phyloP scores from a whole-genome alignment of 495 filamentous ascomycete genomes.

The Glarea lozoyensis region DNA sequence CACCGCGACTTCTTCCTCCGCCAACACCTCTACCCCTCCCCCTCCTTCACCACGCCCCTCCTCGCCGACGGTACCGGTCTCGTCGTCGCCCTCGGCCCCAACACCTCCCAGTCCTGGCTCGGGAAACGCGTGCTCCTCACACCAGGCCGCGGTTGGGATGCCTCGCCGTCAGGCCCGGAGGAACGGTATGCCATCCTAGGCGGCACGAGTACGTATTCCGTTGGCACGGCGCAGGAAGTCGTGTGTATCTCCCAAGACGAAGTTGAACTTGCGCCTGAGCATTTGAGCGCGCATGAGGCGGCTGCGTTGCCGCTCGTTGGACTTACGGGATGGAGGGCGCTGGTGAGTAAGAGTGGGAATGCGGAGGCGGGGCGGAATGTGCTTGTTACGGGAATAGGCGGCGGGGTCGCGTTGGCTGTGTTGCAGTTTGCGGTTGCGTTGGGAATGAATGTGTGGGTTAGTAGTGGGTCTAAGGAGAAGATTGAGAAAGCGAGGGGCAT shows the following conservation, averaged over 20 bases:
- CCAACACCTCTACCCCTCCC: slow-evolving; percentile 79
- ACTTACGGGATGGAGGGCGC: slow-evolving; percentile 78
- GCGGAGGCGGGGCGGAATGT: slow-evolving; percentile 52
- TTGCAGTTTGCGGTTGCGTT: slow-evolving; percentile 59
- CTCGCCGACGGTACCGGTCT: slow-evolving; percentile 70
- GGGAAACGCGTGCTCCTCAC: slow-evolving; percentile 64
- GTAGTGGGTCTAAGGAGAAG: slow-evolving; percentile 55
- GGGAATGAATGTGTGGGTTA: slow-evolving; percentile 62
- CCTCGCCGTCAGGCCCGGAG: slow-evolving; percentile 65
- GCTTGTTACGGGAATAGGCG: slow-evolving; percentile 70
- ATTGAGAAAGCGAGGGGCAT: slow-evolving; percentile 51
- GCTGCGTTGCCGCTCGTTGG: slow-evolving; percentile 76
- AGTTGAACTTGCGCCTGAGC: slow-evolving; percentile 62
- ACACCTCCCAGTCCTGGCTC: slow-evolving; percentile 34
- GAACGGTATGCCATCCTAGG: slow-evolving; percentile 62
- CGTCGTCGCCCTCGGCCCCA: slow-evolving; percentile 53
- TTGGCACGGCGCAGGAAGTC: slow-evolving; percentile 65
- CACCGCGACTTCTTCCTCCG: slow-evolving; percentile 90
- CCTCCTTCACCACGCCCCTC: slow-evolving; percentile 66
- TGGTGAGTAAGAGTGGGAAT: slow-evolving; percentile 61
- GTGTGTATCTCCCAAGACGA: slow-evolving; percentile 59
- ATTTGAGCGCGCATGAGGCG: slow-evolving; percentile 62
- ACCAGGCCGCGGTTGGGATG: slow-evolving; percentile 67
- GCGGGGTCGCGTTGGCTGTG: slow-evolving; percentile 65
- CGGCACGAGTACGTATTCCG: slow-evolving; percentile 48